A percentile compares a stretch with the other conserved stretches of the same genome.
phyloP scores from a whole-genome alignment of 768 basidiomycete species.

The Chiua virens region DNA sequence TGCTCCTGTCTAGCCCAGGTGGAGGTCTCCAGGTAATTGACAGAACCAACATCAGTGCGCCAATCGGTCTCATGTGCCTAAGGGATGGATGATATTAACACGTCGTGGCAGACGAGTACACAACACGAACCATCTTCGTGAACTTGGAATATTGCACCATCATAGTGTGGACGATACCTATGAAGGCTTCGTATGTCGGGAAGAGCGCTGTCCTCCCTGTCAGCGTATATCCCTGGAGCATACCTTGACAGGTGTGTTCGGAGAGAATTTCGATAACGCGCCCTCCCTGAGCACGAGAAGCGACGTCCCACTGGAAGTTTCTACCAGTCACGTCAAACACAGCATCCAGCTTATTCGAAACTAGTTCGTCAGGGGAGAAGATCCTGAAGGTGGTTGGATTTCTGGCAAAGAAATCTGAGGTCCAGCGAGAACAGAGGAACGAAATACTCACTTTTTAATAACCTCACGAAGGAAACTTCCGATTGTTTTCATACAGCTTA shows the following conservation, averaged over 20 bases:
- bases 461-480: conserved; percentile 59
- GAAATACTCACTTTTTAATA: conserved; percentile 45
- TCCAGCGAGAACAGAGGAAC: not conserved
- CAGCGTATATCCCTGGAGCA: conserved; percentile 91
- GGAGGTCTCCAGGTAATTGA: conserved; percentile 88
- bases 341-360: conserved; percentile 86
- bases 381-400: conserved; percentile 83
- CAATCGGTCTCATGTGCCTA: conserved; percentile 63
- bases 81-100: not conserved
- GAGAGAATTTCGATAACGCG: conserved; percentile 87
- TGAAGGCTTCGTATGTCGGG: conserved; percentile 90
- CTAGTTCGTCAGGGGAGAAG: conserved; percentile 88
- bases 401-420: conserved; percentile 30
- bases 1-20: conserved; percentile 87
- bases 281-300: conserved; percentile 67
- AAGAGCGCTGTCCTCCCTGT: conserved; percentile 85
- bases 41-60: conserved; percentile 66
- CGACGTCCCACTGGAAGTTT: conserved; percentile 85
- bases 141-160: conserved; percentile 90
- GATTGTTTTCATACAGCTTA: conserved; percentile 76
- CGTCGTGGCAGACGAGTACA: not conserved
- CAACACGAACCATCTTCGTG: conserved; percentile 63
- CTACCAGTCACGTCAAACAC: conserved; percentile 67
- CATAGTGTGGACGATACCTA: conserved; percentile 89
- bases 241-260: conserved; percentile 86